Evolutionary conservation across 305 asterid species (phyloP), one percentile per base, ranked within the genome.

Genomic region (Caryopteris hybrid): DNA sequence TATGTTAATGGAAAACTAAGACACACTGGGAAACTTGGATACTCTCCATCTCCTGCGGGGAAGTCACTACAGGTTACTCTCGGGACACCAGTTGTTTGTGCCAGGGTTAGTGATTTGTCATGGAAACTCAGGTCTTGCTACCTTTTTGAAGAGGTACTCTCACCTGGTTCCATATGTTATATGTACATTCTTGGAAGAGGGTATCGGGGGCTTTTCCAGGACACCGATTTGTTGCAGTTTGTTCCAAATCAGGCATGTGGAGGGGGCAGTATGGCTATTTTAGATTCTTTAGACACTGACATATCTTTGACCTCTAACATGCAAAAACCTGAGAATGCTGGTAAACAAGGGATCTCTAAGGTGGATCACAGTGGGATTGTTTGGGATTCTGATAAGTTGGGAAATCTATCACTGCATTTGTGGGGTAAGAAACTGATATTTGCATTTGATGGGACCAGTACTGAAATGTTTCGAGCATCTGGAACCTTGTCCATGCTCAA

Each of bases 211-310:
- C 87, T 95, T 61, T 95, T 95, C 83, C 99, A 92, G 84, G 98
- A 95, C 68, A 82, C 89, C 60, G 79, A 95, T 79, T 77, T 95
- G 70, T 77, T 92, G 83, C 95, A 84, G 50, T 95, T 95, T 81
- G 92, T 95, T 75, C 98, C 99, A 42, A 89, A 85, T 76, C 98
- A 92, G 86, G 98, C 99, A 50, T 95, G 99, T 81, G 93, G 99
- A 23, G 99, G 98, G 73, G 99, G 98, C 31, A 86, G 95, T 78
- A 95, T 95, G 99, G 90, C 99, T 75, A 92, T 95, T 72, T 86
- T 95, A 76, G 99, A 95, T 86, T 89, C 99, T 74, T 81, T 95
- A 79, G 99, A 95, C 58, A 60, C 91, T 17, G 97, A 95, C 57
- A 71, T 86, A 70, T 86, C 95, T 59, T 70, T 83, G 78, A 66